These are phyloP conservation scores for Helichrysum umbraculigerum DNA, from an alignment of 129 eudicot genomes.

Conservation along the genomic window DNA sequence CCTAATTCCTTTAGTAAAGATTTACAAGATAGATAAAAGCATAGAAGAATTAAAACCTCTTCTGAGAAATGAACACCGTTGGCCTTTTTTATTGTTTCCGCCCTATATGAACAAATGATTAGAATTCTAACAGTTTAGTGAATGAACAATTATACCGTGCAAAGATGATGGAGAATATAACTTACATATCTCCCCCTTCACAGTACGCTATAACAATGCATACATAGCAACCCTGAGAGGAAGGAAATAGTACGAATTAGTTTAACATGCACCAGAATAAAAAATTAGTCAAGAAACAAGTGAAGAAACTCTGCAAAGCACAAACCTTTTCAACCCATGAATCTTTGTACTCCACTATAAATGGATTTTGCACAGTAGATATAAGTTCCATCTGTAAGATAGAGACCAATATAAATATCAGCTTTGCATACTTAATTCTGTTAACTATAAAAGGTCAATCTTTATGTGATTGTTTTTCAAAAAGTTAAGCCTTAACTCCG, in stretches of 20 bases:
- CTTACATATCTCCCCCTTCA: constrained; percentile 99
- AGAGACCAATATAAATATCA: constrained; percentile 12
- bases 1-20: not conserved
- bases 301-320: constrained; percentile 4
- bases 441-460: not conserved
- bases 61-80: constrained; percentile 83
- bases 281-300: not conserved
- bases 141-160: not conserved
- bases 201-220: constrained; percentile 93
- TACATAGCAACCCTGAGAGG: constrained; percentile 87
- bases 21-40: not conserved
- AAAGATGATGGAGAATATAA: not conserved
- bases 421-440: constrained; percentile 1
- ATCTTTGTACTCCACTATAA: constrained; percentile 90
- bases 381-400: constrained; percentile 85
- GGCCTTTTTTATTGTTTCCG: constrained; percentile 75
- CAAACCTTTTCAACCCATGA: constrained; percentile 98
- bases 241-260: not conserved
- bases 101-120: constrained; percentile 48
- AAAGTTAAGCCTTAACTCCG: not conserved
- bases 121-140: not conserved
- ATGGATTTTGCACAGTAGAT: constrained; percentile 70
- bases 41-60: constrained; percentile 56
- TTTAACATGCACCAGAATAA: not conserved
- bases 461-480: constrained; percentile 5